Evolutionary conservation across 2,329 filamentous ascomycete species (phyloP).

Genomic region (Thelonectria blattea): DNA sequence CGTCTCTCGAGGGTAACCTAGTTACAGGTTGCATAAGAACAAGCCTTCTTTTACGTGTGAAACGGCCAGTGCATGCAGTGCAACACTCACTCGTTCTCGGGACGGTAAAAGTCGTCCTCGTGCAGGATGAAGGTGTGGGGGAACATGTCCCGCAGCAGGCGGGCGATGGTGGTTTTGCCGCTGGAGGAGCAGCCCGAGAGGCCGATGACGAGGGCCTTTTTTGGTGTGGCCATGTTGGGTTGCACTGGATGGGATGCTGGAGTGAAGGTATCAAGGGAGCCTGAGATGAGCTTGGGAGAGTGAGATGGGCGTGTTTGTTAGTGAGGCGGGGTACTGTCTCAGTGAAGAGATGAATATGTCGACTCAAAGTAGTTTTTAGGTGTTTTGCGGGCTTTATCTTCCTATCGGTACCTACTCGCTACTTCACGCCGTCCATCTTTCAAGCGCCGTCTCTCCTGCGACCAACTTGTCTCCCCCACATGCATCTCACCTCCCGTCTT

Average conservation of each 20-base stretch:
- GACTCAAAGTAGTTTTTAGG: no score
- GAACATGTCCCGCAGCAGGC: conserved; percentile 83
- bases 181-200: conserved; percentile 91
- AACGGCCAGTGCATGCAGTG: not conserved
- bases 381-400: no score
- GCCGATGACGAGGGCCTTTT: conserved; percentile 70
- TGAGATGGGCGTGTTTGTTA: no score
- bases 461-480: no score
- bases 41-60: not conserved
- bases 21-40: not conserved
- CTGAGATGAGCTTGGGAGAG: no score
- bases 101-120: conserved; percentile 93
- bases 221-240: conserved; percentile 21
- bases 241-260: not conserved
- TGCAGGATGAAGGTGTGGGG: conserved; percentile 83
- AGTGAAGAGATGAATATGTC: no score
- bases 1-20: conserved; percentile 60
- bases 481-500: no score
- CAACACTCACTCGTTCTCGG: conserved; percentile 71
- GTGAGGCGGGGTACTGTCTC: no score
- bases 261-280: not conserved
- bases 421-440: no score
- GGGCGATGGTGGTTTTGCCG: conserved; percentile 92
- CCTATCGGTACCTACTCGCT: no score
- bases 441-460: no score